phyloP scores from a whole-genome alignment of 352 stramenopile genomes.

The Aphanomyces invadans region DNA sequence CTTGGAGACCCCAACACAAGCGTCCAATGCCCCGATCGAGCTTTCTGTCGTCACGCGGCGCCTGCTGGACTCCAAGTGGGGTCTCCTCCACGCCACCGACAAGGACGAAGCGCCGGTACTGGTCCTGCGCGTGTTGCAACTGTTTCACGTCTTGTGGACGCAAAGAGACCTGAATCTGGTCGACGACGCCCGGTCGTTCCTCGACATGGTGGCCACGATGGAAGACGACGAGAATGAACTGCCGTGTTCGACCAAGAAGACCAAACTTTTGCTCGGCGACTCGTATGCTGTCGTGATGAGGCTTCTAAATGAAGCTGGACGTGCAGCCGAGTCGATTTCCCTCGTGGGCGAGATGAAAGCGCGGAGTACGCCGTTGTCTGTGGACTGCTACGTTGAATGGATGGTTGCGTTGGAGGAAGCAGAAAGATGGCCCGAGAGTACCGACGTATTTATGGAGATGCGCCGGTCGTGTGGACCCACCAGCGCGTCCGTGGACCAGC shows the following conservation, averaged over 20 bases:
- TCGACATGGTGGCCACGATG: neutral
- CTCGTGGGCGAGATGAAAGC: conserved; percentile 5
- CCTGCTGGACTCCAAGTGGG: neutral
- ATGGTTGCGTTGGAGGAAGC: conserved; percentile 12
- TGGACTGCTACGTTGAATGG: neutral
- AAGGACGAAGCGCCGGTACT: neutral
- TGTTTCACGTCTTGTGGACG: neutral
- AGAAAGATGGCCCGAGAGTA: conserved; percentile 4
- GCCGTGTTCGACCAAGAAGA: neutral
- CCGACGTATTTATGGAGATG: conserved; percentile 1
- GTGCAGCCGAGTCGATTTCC: neutral
- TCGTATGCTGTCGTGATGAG: conserved; percentile 16
- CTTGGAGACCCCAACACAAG: neutral
- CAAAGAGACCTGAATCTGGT: neutral
- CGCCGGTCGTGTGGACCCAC: neutral
- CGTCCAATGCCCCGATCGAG: neutral
- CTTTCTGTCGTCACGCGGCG: neutral
- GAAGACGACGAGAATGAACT: neutral
- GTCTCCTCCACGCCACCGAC: neutral
- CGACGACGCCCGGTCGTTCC: neutral
- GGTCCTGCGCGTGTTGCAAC: neutral
- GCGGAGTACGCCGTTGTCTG: neutral
- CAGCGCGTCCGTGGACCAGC: neutral
- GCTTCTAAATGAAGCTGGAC: conserved; percentile 2
- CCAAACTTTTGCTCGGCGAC: neutral